Base-by-base conservation (phyloP, 2,329 filamentous ascomycete species). In the Cyphellophora attinorum region DNA sequence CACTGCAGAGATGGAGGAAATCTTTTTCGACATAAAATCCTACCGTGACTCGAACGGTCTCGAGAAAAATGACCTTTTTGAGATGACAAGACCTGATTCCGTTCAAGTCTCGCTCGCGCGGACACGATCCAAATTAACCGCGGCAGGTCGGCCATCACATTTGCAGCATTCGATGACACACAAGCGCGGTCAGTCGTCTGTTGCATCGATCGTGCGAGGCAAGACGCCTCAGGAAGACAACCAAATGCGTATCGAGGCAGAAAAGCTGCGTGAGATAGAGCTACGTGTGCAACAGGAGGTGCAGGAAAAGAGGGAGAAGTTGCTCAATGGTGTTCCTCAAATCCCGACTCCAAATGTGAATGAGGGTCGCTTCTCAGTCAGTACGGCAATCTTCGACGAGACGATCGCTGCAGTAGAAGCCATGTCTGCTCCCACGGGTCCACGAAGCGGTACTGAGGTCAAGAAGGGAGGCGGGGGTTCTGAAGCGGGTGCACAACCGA, bases 21-120 rank as follows among this genome's bases (percentile, higher is more conserved):
- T 49, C 11, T 49, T 49, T 36, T 49, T 49, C 27, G 46, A 49
- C 25, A 41, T 49, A 27, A 44, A 44, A 35, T 46, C 42, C 10
- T 46, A 47, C 32, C 35, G 46, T 31, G 45, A 47, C 28, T 49
- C 46, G 5, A 41, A 43, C 12, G 45, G 45, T 8, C 33, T 46
- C 2, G 42, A 44, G 30, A 42, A 44, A 27, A 45, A 41, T 11
- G 27, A 33, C 14, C 45, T 47, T 14, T 49, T 49, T 30, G 45
- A 46, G 31, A 49, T 49, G 45, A 44, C 46, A 10, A 32, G 46
- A 31, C 46, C 46, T 17, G 40, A 43, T 28, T 49, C 46, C 19
- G 38, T 32, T 10, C 38, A 37, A 19, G 43, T 49, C 12, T 39
- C 47, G 25, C 31, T 47, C 8, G 45, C 39, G 29, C 42, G 46